Evolutionary conservation across 768 basidiomycete genomes (phyloP).

Genomic region (Galerina marginata): DNA sequence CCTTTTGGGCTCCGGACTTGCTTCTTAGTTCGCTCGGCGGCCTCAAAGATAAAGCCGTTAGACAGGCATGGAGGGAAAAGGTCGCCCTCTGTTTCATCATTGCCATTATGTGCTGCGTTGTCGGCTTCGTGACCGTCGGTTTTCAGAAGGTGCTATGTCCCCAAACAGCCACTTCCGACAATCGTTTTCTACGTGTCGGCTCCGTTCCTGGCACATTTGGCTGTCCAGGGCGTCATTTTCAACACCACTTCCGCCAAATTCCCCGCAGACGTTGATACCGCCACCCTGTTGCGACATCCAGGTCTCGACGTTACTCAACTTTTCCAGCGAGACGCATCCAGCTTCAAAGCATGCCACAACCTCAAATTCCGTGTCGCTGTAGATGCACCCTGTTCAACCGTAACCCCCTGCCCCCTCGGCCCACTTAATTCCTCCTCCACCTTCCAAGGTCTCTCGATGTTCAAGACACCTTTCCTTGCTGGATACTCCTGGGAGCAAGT

Average conservation of each 20-base stretch:
- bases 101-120: conserved; percentile 69
- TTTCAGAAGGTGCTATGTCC: conserved; percentile 94
- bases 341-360: conserved; percentile 69
- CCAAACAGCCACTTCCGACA: conserved; percentile 46
- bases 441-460: conserved; percentile 63
- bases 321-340: conserved; percentile 73
- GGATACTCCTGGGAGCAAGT: conserved; percentile 96
- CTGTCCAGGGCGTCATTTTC: conserved; percentile 77
- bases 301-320: conserved; percentile 92
- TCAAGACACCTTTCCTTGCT: conserved; percentile 68
- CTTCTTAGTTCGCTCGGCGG: conserved; percentile 77
- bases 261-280: conserved; percentile 61
- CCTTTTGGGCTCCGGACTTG: conserved; percentile 90
- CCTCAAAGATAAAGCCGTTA: conserved; percentile 74
- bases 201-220: conserved; percentile 65
- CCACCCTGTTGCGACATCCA: conserved; percentile 55
- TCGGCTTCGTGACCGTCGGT: conserved; percentile 95
- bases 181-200: conserved; percentile 60
- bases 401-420: conserved; percentile 70
- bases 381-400: conserved; percentile 71
- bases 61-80: conserved; percentile 98
- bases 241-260: conserved; percentile 67
- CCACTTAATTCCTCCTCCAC: conserved; percentile 61
- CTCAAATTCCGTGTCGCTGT: conserved; percentile 70
- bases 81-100: conserved; percentile 92